These are phyloP conservation scores for Tetraselmis striata DNA, from an alignment of 139 green algal genomes.

Conservation along the genomic window DNA sequence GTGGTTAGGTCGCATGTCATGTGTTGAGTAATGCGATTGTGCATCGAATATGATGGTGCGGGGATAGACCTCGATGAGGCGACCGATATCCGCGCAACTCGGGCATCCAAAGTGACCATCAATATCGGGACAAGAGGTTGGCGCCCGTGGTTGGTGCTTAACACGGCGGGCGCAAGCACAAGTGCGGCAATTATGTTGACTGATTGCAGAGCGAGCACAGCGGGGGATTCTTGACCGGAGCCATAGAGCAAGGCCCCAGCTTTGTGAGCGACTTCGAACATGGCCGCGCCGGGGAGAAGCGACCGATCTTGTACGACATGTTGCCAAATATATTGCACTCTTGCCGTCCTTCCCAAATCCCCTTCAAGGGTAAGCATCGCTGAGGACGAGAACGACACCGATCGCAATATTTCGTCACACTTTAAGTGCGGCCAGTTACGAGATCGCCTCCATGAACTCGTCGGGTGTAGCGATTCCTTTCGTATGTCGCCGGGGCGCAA, in stretches of 20 bases:
- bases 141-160: neutral
- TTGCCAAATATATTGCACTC: neutral
- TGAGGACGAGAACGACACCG: too few species aligned
- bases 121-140: neutral
- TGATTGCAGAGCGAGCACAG: neutral
- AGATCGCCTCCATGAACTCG: neutral
- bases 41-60: neutral
- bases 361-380: neutral
- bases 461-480: too few species aligned
- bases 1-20: neutral
- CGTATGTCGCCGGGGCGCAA: neutral
- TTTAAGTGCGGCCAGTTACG: neutral
- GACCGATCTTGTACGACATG: slow-evolving; percentile 5
- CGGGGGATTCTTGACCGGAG: neutral
- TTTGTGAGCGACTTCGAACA: slow-evolving; percentile 15
- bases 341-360: neutral
- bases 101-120: neutral
- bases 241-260: neutral
- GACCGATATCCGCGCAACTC: neutral
- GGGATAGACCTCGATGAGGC: too few species aligned
- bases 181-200: neutral
- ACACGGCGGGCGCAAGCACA: neutral
- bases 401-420: neutral
- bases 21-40: neutral
- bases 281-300: slow-evolving; percentile 23